Conservation (phyloP, 176 grass and related monocot species). For the Zoysia pacifica region DNA sequence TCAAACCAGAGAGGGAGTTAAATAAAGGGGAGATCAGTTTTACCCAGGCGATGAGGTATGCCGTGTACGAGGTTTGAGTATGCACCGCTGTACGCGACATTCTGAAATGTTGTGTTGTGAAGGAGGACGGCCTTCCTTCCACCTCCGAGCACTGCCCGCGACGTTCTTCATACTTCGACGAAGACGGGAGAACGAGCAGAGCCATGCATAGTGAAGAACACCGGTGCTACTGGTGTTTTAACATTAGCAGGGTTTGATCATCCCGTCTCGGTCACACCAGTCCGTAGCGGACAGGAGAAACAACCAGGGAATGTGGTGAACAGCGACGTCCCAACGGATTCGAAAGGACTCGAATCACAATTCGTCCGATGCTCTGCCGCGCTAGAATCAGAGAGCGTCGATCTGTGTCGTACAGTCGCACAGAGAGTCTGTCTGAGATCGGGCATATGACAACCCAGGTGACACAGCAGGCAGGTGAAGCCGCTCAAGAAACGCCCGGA, state of each 20-base stretch:
- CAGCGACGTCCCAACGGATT: neutral
- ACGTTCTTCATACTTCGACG: neutral
- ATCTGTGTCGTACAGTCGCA: no score
- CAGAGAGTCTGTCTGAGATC: no score
- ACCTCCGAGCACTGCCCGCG: neutral
- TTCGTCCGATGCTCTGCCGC: neutral
- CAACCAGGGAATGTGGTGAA: neutral
- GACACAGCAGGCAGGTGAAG: neutral
- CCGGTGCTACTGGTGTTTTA: no score
- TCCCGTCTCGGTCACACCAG: no score
- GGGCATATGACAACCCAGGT: neutral
- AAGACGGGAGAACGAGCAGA: neutral
- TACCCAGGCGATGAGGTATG: constrained; percentile 1
- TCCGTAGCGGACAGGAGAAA: neutral
- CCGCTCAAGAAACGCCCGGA: no score
- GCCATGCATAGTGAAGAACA: neutral
- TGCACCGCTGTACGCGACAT: neutral
- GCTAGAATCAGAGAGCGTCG: neutral
- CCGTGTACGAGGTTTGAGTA: neutral
- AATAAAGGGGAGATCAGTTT: neutral
- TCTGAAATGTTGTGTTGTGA: neutral
- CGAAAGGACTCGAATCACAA: neutral
- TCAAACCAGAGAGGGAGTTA: neutral
- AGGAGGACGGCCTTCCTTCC: neutral
- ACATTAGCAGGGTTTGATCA: no score